These are phyloP conservation scores for Candida wancherniae DNA, from an alignment of 805 yeast species.

Conservation along the genomic window DNA sequence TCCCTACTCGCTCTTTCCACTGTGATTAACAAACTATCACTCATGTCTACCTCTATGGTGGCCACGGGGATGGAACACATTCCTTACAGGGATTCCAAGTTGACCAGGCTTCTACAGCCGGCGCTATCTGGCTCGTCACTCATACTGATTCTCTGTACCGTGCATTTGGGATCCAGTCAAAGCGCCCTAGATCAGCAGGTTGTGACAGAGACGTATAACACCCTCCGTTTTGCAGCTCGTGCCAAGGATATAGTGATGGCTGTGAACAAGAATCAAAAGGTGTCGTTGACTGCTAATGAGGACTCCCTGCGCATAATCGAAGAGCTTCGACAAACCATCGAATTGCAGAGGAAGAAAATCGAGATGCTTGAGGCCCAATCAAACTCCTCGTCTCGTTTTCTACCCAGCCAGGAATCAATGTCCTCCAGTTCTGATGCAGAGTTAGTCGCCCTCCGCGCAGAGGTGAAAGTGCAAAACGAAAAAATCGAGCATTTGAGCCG, in stretches of 20 bases:
- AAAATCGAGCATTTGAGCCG: slow-evolving; percentile 66
- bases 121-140: slow-evolving; percentile 84
- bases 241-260: slow-evolving; percentile 80
- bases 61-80: slow-evolving; percentile 51
- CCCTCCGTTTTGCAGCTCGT: slow-evolving; percentile 86
- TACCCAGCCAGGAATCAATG: background rate
- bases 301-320: slow-evolving; percentile 48
- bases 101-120: slow-evolving; percentile 86
- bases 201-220: slow-evolving; percentile 76
- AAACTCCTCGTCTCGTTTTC: too few relatives aligned
- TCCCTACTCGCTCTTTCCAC: slow-evolving; percentile 86
- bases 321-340: slow-evolving; percentile 55
- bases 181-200: slow-evolving; percentile 34
- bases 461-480: slow-evolving; percentile 60
- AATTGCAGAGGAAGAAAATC: slow-evolving; percentile 53
- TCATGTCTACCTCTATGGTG: slow-evolving; percentile 18
- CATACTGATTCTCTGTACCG: slow-evolving; percentile 82
- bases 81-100: slow-evolving; percentile 90
- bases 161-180: slow-evolving; percentile 51
- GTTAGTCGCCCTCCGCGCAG: slow-evolving; percentile 43
- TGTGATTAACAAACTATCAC: slow-evolving; percentile 77
- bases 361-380: slow-evolving; percentile 28
- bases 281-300: slow-evolving; percentile 28
- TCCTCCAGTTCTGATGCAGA: background rate
- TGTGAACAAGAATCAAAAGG: slow-evolving; percentile 50